Base-by-base conservation (phyloP, 345 rosid genomes). In the Lepidium africanum region DNA sequence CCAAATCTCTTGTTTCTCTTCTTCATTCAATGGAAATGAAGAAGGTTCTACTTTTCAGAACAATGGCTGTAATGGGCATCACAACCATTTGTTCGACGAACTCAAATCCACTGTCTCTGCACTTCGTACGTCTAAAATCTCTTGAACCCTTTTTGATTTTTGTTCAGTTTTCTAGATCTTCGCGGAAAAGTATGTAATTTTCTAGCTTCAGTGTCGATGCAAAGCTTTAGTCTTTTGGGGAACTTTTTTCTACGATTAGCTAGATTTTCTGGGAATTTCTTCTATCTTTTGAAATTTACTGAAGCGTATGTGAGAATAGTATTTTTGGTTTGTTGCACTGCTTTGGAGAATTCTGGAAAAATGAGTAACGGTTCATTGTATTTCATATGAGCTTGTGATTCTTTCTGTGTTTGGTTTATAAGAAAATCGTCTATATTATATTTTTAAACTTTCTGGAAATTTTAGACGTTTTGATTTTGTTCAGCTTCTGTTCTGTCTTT, bases 31-130 rank as follows among this genome's bases (percentile, higher is more conserved):
- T 45, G 58, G 6, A 45, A 53, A 15, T 10, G 36, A 17, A 17
- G 27, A 63, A 57, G 43, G 62, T 58, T 52, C 54, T 61, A 41
- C 64, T 38, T 36, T 56, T 13, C 52, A 74, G 10, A 45, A 50
- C 73, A 27, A 55, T 67, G 68, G 45, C 10, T 74, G 73, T 54
- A 3, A 14, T 33, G 47, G 14, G 36, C 3, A 50, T 49, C 65
- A 59, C 35, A 38, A 35, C 33, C 62, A 51, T 35, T 59, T 62
- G 40, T 57, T 73, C 53, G 23, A 73, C 7, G 74, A 63, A 35
- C 84, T 81, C 79, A 77, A 68, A 58, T 71, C 80, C 56, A 65
- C 51, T 41, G 70, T 78, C 57, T 65, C 67, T 19, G 15, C 19
- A 48, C 76, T 81, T 16, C 79, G 84, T 81, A 70, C 21, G 47